Conservation (phyloP, 2,329 filamentous ascomycete genomes). For the Onygenales sp. region DNA sequence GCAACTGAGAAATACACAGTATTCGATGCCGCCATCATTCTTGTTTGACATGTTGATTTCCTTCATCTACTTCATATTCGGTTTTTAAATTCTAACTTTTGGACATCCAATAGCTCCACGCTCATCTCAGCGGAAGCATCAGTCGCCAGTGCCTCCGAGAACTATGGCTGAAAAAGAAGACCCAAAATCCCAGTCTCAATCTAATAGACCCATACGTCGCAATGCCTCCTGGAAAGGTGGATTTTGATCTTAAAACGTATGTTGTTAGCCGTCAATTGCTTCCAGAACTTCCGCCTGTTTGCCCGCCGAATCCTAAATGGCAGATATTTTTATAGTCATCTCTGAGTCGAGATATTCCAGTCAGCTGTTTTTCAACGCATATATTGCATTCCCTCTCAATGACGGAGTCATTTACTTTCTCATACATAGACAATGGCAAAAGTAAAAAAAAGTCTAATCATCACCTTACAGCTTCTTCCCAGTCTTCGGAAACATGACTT, state of each 20-base stretch:
- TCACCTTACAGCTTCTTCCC: conserved; percentile 57
- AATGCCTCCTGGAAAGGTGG: conserved; percentile 62
- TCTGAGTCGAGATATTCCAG: too few relatives aligned
- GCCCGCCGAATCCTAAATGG: too few relatives aligned
- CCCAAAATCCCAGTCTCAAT: conserved; percentile 38
- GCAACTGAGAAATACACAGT: too few relatives aligned
- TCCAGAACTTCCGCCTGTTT: not conserved
- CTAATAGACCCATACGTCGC: conserved; percentile 59
- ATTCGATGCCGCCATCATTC: not conserved
- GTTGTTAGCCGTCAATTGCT: conserved; percentile 13
- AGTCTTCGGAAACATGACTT: conserved; percentile 71
- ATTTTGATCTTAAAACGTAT: conserved; percentile 61
- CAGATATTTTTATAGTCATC: too few relatives aligned
- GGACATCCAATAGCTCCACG: conserved; percentile 52
- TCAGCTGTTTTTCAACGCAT: not conserved
- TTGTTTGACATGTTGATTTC: not conserved
- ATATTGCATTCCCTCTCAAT: not conserved
- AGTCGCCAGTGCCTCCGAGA: conserved; percentile 62
- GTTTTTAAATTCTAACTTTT: not conserved
- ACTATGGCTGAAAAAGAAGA: conserved; percentile 57
- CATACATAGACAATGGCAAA: not conserved
- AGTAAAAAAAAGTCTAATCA: not conserved
- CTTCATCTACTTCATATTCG: not conserved
- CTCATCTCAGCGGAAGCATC: conserved; percentile 72
- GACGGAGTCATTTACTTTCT: not conserved